Evolutionary conservation across 1,284 basidiomycete species (phyloP), one percentile per base, ranked within the genome.

Genomic region (Austroboletus novae-zelandiae): DNA sequence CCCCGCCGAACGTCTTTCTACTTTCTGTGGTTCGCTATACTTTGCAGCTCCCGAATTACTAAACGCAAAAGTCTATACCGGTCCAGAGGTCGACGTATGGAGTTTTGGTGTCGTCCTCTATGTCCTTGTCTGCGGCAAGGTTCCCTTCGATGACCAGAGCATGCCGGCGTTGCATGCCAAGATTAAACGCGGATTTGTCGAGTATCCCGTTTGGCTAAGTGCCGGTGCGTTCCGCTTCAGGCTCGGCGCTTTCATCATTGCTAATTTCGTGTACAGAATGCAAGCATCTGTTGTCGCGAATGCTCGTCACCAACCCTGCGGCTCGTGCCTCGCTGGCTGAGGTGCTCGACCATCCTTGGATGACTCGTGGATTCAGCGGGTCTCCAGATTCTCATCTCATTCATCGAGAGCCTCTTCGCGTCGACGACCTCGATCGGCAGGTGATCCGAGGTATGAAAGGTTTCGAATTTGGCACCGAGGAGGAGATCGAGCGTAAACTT

Each of bases 31-130:
- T 23, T 97, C 92, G 1, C 77, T 99, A 17, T 99, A 99, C 74
- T 99, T 99, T 74, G 95, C 96, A 37, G 96, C 96, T 0, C 97
- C 96, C 4, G 95, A 99, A 69, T 76, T 99, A 29, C 81, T 99
- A 48, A 98, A 98, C 64, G 96, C 96, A 34, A 94, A 94, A 67
- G 86, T 93, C 20, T 99, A 99, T 69, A 94, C 92, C 0, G 96
- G 96, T 0, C 96, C 96, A 10, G 96, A 99, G 68, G 96, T 99
- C 51, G 97, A 99, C 65, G 89, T 98, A 1, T 99, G 97, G 96
- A 96, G 92, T 64, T 98, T 98, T 59, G 96, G 97, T 7, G 95
- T 99, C 53, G 96, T 99, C 9, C 80, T 99, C 10, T 99, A 98
- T 64, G 95, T 98, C 13, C 79, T 99, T 43, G 94, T 99, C 0